Conservation (phyloP, 768 basidiomycete species). For the Sutorius australiensis region DNA sequence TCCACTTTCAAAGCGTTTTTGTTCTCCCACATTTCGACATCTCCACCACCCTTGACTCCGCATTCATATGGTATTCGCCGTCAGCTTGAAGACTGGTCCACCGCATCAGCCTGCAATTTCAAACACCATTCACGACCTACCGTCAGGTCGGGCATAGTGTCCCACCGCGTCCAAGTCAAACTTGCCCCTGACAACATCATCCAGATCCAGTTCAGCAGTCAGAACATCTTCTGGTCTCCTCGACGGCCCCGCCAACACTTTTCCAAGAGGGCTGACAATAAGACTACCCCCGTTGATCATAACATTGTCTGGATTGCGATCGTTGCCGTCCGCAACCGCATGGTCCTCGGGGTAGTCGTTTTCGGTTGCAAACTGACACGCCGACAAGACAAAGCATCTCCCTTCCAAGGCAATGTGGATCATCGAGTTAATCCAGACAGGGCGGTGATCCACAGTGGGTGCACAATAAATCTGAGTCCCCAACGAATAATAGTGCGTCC, state of each 20-base stretch:
- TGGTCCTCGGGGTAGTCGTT: slow-evolving; percentile 51
- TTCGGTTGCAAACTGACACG: slow-evolving; percentile 55
- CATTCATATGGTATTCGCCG: background rate
- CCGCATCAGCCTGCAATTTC: too few species aligned
- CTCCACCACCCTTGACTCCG: background rate
- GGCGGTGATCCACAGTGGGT: slow-evolving; percentile 60
- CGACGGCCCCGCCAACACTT: slow-evolving; percentile 57
- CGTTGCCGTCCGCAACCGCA: slow-evolving; percentile 36
- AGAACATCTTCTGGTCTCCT: slow-evolving; percentile 49
- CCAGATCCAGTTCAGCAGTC: slow-evolving; percentile 55
- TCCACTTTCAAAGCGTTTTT: slow-evolving; percentile 7
- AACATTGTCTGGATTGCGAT: slow-evolving; percentile 42
- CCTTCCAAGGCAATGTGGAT: slow-evolving; percentile 64
- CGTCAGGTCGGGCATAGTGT: slow-evolving; percentile 57
- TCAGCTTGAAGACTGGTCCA: slow-evolving; percentile 30
- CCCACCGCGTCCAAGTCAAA: slow-evolving; percentile 61
- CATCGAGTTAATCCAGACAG: slow-evolving; percentile 56
- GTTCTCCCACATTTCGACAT: slow-evolving; percentile 5
- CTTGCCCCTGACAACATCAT: slow-evolving; percentile 54
- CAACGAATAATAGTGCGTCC: slow-evolving; percentile 55
- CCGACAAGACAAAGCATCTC: slow-evolving; percentile 63
- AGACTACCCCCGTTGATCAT: slow-evolving; percentile 62
- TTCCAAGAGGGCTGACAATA: slow-evolving; percentile 56
- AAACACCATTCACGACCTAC: slow-evolving; percentile 32
- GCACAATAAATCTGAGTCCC: slow-evolving; percentile 63